Conservation (phyloP, 1,139 yeast species). For the Yamadazyma blattariae region DNA sequence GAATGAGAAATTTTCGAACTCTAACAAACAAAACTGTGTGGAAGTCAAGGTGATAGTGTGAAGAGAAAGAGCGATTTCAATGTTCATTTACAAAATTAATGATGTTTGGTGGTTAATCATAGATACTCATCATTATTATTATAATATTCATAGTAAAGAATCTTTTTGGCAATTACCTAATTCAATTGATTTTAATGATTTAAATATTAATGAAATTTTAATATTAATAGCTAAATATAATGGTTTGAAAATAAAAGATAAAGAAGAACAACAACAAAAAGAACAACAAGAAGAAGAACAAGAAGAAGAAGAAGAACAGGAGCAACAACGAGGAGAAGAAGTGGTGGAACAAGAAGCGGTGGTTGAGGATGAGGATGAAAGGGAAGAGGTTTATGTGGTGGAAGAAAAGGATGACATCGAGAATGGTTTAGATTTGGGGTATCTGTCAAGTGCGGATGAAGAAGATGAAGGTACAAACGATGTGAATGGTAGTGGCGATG, state of each 20-base stretch:
- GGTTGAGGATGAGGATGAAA: constrained; percentile 5
- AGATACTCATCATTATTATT: constrained; percentile 12
- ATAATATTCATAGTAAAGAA: constrained; percentile 6
- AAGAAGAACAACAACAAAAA: background rate
- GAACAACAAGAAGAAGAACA: background rate
- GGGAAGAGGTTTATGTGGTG: constrained; percentile 2
- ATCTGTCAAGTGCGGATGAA: constrained; percentile 5
- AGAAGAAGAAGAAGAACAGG: constrained; percentile 2
- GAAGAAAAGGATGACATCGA: background rate
- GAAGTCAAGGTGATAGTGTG: too few species aligned
- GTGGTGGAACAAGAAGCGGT: constrained; percentile 21
- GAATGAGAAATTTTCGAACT: too few species aligned
- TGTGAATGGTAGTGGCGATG: too few species aligned
- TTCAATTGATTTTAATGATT: constrained; percentile 4
- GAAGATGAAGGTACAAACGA: constrained; percentile 2
- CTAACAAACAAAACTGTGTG: too few species aligned
- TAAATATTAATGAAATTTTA: constrained; percentile 30
- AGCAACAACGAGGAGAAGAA: background rate
- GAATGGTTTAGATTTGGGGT: constrained; percentile 1
- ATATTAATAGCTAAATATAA: constrained; percentile 29
- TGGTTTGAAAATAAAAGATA: constrained; percentile 21
- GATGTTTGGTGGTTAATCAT: constrained; percentile 12
- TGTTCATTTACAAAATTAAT: constrained; percentile 10
- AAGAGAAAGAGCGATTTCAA: too few species aligned
- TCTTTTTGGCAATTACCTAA: constrained; percentile 12